Evolutionary conservation across 441 rosid species (phyloP), one percentile per base, ranked within the genome.

Genomic region (Croton laevigatus): DNA sequence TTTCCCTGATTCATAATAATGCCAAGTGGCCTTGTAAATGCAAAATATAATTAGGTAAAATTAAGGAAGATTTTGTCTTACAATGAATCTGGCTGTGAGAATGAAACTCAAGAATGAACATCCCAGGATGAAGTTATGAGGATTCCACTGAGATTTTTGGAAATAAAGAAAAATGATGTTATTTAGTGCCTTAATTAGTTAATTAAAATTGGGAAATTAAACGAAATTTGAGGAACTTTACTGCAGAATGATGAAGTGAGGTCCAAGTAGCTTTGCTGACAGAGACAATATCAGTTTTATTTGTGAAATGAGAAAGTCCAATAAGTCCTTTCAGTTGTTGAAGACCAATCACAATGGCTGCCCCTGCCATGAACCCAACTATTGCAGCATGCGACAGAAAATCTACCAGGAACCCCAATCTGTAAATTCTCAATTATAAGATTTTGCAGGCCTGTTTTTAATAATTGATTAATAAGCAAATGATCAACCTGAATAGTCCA

Each of bases 311-410:
- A 78, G 79, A 45, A 58, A 91, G 81, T 32, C 92, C 98, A 70
- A 94, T 82, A 6, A 94, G 83, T 42, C 98, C 97, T 59, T 90
- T 91, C 11, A 91, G 82, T 73, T 94, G 98, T 80, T 94, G 98
- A 66, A 94, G 92, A 44, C 97, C 97, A 52, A 94, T 91, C 6
- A 94, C 92, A 62, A 91, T 83, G 71, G 98, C 97, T 45, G 97
- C 96, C 14, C 97, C 97, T 4, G 86, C 94, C 89, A 90, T 85
- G 86, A 90, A 94, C 60, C 98, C 98, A n/a, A 91, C 96, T 63
- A 90, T 79, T 7, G 96, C 88, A 64, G 97, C 88, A 59, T 88
- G 97, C 20, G 97, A 91, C 42, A 91, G 84, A 75, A 91, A 84
- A 81, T 90, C 95, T 71, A 91, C 91, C n/a, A 94, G 90, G 74